Conservation (phyloP, 208 protist genomes). For the Angomonas deanei region DNA sequence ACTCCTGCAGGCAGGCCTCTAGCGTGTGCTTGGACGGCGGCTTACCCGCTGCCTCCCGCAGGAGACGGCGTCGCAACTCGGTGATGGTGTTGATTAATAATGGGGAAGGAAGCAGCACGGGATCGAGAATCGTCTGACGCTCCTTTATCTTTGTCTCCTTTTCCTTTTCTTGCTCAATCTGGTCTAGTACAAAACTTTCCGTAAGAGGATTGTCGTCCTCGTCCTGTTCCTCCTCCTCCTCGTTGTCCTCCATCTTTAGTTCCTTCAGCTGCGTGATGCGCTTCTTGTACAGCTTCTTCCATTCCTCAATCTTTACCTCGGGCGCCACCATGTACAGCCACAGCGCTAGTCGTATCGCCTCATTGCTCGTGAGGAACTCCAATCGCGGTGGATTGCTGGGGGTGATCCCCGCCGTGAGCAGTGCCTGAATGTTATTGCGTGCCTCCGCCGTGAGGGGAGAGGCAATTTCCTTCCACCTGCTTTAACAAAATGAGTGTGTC, state of each 20-base stretch:
- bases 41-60: slow-evolving; percentile 23
- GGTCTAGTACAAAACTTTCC: background rate
- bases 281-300: background rate
- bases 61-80: slow-evolving; percentile 59
- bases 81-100: slow-evolving; percentile 44
- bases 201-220: background rate
- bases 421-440: slow-evolving; percentile 28
- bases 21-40: slow-evolving; percentile 42
- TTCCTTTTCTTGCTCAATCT: slow-evolving; percentile 2
- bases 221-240: slow-evolving; percentile 11
- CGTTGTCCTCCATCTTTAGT: slow-evolving; percentile 11
- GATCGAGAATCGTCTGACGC: background rate
- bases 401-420: slow-evolving; percentile 44
- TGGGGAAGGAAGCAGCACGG: slow-evolving; percentile 35
- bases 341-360: slow-evolving; percentile 47
- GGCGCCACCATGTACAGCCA: slow-evolving; percentile 63
- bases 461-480: slow-evolving; percentile 21
- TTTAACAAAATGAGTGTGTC: background rate
- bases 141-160: background rate
- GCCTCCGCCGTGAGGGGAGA: slow-evolving; percentile 17
- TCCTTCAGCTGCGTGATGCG: background rate
- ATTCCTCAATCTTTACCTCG: slow-evolving; percentile 15
- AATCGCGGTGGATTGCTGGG: slow-evolving; percentile 36
- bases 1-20: slow-evolving; percentile 27
- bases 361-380: slow-evolving; percentile 15